These are phyloP conservation scores for Hypoxylon intermedium DNA, from an alignment of 495 filamentous ascomycete species.

Conservation along the genomic window DNA sequence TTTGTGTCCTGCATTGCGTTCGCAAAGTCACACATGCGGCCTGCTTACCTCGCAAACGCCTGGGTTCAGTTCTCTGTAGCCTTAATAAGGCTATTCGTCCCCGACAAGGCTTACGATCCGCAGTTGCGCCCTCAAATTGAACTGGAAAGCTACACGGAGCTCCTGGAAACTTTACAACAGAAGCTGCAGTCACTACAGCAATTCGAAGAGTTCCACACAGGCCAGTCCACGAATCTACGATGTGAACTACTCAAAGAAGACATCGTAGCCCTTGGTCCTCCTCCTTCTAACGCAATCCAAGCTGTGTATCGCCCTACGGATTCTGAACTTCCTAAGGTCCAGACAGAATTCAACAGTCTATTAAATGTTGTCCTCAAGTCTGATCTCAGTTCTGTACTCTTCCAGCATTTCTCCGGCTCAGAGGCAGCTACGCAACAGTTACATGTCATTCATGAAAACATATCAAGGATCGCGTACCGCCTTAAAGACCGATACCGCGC, in stretches of 20 bases:
- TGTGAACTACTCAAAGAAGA: slow-evolving; percentile 65
- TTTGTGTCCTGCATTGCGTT: slow-evolving; percentile 46
- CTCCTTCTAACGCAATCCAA: slow-evolving; percentile 54
- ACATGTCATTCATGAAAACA: slow-evolving; percentile 71
- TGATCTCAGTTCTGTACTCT: slow-evolving; percentile 54
- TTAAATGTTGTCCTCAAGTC: slow-evolving; percentile 68
- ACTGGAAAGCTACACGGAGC: slow-evolving; percentile 66
- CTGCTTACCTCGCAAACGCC: slow-evolving; percentile 56
- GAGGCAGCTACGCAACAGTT: slow-evolving; percentile 52
- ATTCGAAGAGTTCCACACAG: slow-evolving; percentile 73
- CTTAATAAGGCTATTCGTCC: slow-evolving; percentile 79
- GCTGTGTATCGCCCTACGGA: slow-evolving; percentile 70
- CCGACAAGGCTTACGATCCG: slow-evolving; percentile 85
- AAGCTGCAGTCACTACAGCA: slow-evolving; percentile 66
- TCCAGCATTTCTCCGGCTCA: slow-evolving; percentile 33
- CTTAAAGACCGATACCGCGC: slow-evolving; percentile 70
- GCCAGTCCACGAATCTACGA: slow-evolving; percentile 68
- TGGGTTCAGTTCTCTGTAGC: slow-evolving; percentile 72
- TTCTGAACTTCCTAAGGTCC: slow-evolving; percentile 73
- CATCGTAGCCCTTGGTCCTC: slow-evolving; percentile 66
- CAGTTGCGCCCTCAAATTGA: slow-evolving; percentile 78
- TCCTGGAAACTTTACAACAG: slow-evolving; percentile 58
- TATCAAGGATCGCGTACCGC: slow-evolving; percentile 69
- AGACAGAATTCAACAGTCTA: slow-evolving; percentile 81
- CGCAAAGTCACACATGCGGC: slow-evolving; percentile 31